A percentile compares a stretch with the other conserved stretches of the same genome.
Conservation (phyloP, 768 basidiomycete species). For the Collybia sordida region DNA sequence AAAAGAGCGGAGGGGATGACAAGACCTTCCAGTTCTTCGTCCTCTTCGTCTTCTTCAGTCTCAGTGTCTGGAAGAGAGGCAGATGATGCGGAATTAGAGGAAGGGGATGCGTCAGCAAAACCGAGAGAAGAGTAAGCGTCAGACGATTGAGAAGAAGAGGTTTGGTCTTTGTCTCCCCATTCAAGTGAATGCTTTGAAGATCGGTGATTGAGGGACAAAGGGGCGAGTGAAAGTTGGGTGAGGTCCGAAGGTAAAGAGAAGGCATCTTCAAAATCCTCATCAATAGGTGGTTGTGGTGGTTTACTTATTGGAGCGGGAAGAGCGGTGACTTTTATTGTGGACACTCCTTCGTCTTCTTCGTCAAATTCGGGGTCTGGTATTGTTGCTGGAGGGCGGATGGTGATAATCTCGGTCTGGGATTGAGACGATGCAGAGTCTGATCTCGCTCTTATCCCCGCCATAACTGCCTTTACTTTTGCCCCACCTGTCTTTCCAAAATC, state of each 20-base stretch:
- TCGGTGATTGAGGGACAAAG: slow-evolving; percentile 71
- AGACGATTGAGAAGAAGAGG: slow-evolving; percentile 83
- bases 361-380: slow-evolving; percentile 45
- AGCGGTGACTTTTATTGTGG: slow-evolving; percentile 75
- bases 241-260: slow-evolving; percentile 81
- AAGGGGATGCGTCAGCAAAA: slow-evolving; percentile 68
- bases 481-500: slow-evolving; percentile 59
- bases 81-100: slow-evolving; percentile 70
- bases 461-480: slow-evolving; percentile 41
- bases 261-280: slow-evolving; percentile 83
- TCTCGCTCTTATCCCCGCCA: slow-evolving; percentile 36
- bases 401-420: slow-evolving; percentile 45
- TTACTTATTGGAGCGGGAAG: slow-evolving; percentile 40
- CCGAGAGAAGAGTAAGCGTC: slow-evolving; percentile 82
- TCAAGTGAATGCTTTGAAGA: slow-evolving; percentile 83
- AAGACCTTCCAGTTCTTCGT: slow-evolving; percentile 78
- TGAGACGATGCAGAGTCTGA: slow-evolving; percentile 33
- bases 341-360: slow-evolving; percentile 79
- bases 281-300: slow-evolving; percentile 42
- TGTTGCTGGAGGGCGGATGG: slow-evolving; percentile 65
- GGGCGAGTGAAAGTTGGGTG: slow-evolving; percentile 79
- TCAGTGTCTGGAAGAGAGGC: slow-evolving; percentile 69
- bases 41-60: slow-evolving; percentile 68
- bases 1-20: slow-evolving; percentile 77
- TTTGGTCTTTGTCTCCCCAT: slow-evolving; percentile 83